Base-by-base conservation (phyloP, 495 filamentous ascomycete species). In the Hypoxylon cercidicola region DNA sequence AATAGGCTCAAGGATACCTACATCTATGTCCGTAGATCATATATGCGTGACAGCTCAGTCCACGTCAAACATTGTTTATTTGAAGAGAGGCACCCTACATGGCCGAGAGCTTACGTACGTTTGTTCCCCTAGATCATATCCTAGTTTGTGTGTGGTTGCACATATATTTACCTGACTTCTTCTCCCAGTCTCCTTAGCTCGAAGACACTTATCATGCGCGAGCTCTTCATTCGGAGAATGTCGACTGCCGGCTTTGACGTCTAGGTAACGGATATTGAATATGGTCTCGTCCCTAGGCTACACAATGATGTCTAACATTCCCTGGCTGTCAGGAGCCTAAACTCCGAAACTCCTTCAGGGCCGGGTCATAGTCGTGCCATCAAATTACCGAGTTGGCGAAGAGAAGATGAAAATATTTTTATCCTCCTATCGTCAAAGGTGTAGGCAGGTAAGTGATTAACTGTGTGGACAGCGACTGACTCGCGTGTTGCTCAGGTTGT, bases 1-100 rank as follows among this genome's bases (percentile, higher is more conserved):
- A 2, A 64, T 64, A 57, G 53, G 61, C 28, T 43, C 15, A 53
- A 47, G 40, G 53, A 43, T 52, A 56, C 37, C 41, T 51, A 56
- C 60, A 51, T 62, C 12, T 18, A 30, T 35, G 40, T 28, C 55
- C 52, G 32, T 50, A 52, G 30, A 64, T 50, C 43, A 41, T 45
- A 41, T 45, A 57, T 52, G 53, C 52, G 41, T 53, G 48, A 46
- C 61, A 53, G 37, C 13, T 53, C 40, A 58, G 47, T 56, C 39
- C 45, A 56, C 55, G 13, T 39, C 32, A 44, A 56, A 56, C 46
- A 51, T 37, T 39, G 34, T 21, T 39, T 37, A 55, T 61, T 61
- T 9, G 44, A 63, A 50, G 43, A 54, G 40, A 45, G 41, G 34
- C 16, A 41, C n/a, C 32, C n/a, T 41, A 39, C 21, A 37, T 51